Base-by-base conservation (phyloP, 2,329 filamentous ascomycete species). In the Aspergillus cejpii region DNA sequence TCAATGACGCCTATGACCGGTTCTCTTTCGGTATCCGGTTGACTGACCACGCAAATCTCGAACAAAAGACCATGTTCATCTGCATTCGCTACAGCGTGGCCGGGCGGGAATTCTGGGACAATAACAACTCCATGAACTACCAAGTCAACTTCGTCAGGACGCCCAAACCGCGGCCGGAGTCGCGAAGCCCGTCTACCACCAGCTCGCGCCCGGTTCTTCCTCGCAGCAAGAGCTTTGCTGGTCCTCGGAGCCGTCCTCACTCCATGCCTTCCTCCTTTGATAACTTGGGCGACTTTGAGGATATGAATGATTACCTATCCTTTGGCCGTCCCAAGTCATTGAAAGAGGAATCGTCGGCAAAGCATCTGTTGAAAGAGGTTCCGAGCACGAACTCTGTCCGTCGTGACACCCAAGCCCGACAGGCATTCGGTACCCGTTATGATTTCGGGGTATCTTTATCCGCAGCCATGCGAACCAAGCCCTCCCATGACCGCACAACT, bases 1-100 rank as follows among this genome's bases (percentile, higher is more conserved):
- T 54, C 10, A 71, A 79, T 17, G 76, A 84, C 55, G 81, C 84
- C 38, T 84, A 84, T 56, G 92, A 98, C 65, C 81, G 87, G 29
- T 98, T 98, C 72, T 87, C 83, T 61, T 98, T 98, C 69, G 87
- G 81, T 66, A 94, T 98, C 73, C 91, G 90, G 73, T 70, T 98
- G 46, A 84, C 89, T 15, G 92, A 98, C 61, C 83, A 89, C 58
- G 86, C 87, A 36, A 91, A 96, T 64, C 76, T 98, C 37, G 90
- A 96, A 66, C 80, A 81, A 53, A 97, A 96, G 76, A 95, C 89
- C 0, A 75, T 98, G 61, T 88, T 90, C 67, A 82, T 97, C 61
- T 97, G 92, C 67, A 78, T 96, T 40, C 85, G 88, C 41, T 98
- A 97, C 68, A 80, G 73, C 29, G 88, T 94, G 47, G 83, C 83